phyloP scores from a whole-genome alignment of 2,329 filamentous ascomycete species.

The Calonectria pteridis region DNA sequence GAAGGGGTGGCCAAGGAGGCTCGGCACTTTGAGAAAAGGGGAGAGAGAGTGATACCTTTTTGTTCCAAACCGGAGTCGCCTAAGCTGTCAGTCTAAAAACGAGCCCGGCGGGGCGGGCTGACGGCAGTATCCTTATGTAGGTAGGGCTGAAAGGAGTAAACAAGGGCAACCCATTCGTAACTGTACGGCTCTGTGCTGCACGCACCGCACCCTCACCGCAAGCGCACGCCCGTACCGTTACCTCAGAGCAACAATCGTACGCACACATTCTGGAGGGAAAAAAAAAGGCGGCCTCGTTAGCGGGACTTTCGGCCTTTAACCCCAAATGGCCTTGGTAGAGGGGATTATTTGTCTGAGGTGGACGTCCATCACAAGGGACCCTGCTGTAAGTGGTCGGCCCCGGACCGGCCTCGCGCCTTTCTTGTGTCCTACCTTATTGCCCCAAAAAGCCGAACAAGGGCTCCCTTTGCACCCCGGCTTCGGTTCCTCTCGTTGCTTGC shows the following conservation, averaged over 20 bases:
- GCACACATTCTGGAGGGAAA: not conserved
- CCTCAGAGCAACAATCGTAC: not conserved
- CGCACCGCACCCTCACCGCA: constrained; percentile 19
- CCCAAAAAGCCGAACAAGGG: not conserved
- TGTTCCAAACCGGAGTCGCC: not conserved
- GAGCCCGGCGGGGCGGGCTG: constrained; percentile 18
- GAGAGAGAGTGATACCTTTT: not conserved
- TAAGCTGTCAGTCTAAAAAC: constrained; percentile 11
- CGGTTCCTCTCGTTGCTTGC: not conserved
- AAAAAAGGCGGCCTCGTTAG: constrained; percentile 20
- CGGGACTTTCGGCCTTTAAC: constrained; percentile 41
- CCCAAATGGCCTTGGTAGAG: constrained; percentile 23
- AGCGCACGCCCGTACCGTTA: constrained; percentile 16
- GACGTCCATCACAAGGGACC: constrained; percentile 8
- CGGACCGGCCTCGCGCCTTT: constrained; percentile 21
- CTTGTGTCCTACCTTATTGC: constrained; percentile 37
- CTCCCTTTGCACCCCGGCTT: constrained; percentile 4
- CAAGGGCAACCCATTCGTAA: constrained; percentile 18
- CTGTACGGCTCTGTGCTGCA: constrained; percentile 18
- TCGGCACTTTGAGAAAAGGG: not conserved
- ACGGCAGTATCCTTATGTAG: constrained; percentile 27
- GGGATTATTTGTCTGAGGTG: constrained; percentile 22
- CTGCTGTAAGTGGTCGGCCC: constrained; percentile 7
- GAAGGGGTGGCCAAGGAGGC: constrained; percentile 1
- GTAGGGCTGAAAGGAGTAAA: constrained; percentile 40